Base-by-base conservation (phyloP, 371 early-diverging fungal species). In the Circinella minor region DNA sequence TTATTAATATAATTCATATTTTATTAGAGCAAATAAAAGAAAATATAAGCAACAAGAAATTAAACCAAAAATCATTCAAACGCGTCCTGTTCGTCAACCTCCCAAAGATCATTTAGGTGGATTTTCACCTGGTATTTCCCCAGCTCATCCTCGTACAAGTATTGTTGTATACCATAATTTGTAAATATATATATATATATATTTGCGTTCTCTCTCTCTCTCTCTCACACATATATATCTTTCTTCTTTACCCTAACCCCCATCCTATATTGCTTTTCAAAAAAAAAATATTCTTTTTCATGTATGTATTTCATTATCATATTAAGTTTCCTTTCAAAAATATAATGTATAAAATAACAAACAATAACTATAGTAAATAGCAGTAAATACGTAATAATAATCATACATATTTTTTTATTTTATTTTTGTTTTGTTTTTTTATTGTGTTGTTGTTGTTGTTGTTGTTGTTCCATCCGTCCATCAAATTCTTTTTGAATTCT, bases 401-500 rank as follows among this genome's bases (percentile, higher is more conserved):
- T 27, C 2, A 27, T 27, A 27, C 2, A 1, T 27, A 27, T 27
- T 1, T 27, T 27, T 27, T 1, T 27, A 27, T 27, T 43, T 43
- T 43, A 43, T 43, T 43, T 43, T 11, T 43, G 6, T 43, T 43
- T 43, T 6, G 6, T 43, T 9, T 43, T 43, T 9, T 43, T 43
- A 3, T 43, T 43, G 11, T 43, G 6, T 43, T 43, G 43, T 0
- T 43, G 43, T 43, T 43, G 43, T 11, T 43, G 43, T 14, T 51
- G 51, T 51, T 51, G 51, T 15, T 57, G 57, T 9, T 3, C 36
- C 65, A 65, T 65, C 0, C 65, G 18, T 17, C 65, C 65, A 54
- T 65, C 65, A n/a, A 49, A 46, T 11, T 65, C 65, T 18, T 65
- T 65, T 65, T 65, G 49, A 27, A 65, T 48, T 18, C 65, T 18